A percentile compares a stretch with the other conserved stretches of the same genome.
phyloP scores from a whole-genome alignment of 2,329 filamentous ascomycete species.

The Fusarium paranaense region DNA sequence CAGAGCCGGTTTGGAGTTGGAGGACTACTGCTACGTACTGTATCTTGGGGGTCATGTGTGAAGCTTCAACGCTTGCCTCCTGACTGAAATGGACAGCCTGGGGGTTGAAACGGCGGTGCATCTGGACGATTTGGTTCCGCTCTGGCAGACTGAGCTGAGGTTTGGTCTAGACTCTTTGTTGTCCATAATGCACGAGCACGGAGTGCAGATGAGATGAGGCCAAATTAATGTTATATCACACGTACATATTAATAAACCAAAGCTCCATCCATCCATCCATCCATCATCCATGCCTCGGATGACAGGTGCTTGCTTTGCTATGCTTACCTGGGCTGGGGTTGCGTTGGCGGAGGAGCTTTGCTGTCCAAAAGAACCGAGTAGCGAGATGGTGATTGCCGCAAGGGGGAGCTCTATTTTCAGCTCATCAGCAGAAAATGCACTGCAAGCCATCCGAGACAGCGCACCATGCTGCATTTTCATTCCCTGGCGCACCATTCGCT shows the following conservation, averaged over 20 bases:
- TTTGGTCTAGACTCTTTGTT: background rate
- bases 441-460: slow-evolving; percentile 27
- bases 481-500: slow-evolving; percentile 26
- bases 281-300: background rate
- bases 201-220: slow-evolving; percentile 12
- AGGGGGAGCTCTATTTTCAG: slow-evolving; percentile 13
- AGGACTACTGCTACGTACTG: background rate
- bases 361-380: background rate
- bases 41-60: slow-evolving; percentile 5
- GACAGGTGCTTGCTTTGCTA: background rate
- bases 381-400: slow-evolving; percentile 18
- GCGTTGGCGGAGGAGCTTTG: background rate
- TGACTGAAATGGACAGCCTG: background rate
- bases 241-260: background rate
- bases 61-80: background rate
- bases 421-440: slow-evolving; percentile 11
- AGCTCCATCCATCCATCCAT: background rate
- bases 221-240: background rate
- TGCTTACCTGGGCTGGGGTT: background rate
- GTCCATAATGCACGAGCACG: slow-evolving; percentile 1
- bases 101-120: background rate
- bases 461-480: slow-evolving; percentile 7
- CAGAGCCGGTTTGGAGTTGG: background rate
- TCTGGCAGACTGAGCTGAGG: background rate
- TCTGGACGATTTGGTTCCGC: background rate